Evolutionary conservation across 169 alveolate species (phyloP).

Genomic region (Plasmodium cynomolgi): DNA sequence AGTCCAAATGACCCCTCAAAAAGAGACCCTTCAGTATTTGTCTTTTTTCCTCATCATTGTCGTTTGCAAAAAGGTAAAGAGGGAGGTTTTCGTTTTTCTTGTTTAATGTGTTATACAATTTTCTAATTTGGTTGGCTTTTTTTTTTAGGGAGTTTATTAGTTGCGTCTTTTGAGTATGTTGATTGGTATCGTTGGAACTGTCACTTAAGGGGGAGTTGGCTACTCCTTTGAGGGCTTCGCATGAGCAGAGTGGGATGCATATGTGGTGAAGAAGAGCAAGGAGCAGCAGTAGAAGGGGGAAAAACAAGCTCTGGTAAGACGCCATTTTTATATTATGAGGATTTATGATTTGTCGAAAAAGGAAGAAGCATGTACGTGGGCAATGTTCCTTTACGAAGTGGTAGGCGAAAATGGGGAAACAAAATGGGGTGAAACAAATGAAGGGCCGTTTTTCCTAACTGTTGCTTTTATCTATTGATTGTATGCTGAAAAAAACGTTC

Average conservation of each 20-base stretch:
- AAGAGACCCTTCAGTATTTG: constrained; percentile 8
- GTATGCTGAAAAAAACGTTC: neutral
- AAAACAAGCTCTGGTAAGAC: neutral
- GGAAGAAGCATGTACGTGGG: neutral
- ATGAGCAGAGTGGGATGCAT: neutral
- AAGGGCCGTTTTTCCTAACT: neutral
- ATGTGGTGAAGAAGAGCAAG: neutral
- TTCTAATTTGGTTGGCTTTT: constrained; percentile 41
- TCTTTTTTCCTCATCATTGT: constrained; percentile 46
- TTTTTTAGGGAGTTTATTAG: constrained; percentile 38
- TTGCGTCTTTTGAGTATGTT: neutral
- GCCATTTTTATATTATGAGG: neutral
- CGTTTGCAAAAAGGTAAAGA: constrained; percentile 49
- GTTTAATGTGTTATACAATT: constrained; percentile 16
- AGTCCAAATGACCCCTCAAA: constrained; percentile 23
- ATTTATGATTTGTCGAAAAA: neutral
- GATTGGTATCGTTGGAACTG: neutral
- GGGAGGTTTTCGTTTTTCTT: constrained; percentile 11
- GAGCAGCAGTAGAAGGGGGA: neutral
- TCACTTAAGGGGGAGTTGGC: neutral
- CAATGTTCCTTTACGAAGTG: neutral
- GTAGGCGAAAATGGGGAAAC: neutral
- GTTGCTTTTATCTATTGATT: neutral
- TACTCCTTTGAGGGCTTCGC: neutral
- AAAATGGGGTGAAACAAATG: neutral